A percentile compares a stretch with the other conserved stretches of the same genome.
Evolutionary conservation across 768 basidiomycete species (phyloP).

Genomic region (Tulasnella sp.): DNA sequence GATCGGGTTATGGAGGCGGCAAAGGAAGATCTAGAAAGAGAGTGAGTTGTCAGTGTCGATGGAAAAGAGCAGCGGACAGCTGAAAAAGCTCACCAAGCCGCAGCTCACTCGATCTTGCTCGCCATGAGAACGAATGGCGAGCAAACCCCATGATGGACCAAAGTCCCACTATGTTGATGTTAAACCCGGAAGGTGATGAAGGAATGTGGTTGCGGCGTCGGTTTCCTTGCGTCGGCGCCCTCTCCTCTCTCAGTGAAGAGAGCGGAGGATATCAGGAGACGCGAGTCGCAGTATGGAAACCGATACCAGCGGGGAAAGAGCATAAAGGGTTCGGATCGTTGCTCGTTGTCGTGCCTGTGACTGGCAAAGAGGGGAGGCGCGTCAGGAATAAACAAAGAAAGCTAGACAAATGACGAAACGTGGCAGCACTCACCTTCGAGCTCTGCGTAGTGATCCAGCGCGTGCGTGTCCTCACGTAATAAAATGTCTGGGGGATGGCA

Average conservation of each 20-base stretch:
- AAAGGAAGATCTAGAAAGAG: no score
- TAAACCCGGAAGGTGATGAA: no score
- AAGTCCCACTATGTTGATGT: no score
- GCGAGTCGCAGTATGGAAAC: background rate
- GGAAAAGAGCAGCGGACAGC: background rate
- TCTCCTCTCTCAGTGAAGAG: background rate
- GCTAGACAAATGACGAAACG: background rate
- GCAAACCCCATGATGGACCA: background rate
- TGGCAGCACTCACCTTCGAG: background rate
- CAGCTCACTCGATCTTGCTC: background rate
- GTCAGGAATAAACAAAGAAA: background rate
- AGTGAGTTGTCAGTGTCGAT: background rate
- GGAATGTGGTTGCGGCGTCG: background rate
- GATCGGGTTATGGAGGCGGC: no score
- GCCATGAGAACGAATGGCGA: background rate
- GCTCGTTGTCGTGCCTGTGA: background rate
- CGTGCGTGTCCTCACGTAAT: background rate
- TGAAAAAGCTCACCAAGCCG: background rate
- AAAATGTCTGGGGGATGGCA: no score
- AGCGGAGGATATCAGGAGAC: background rate
- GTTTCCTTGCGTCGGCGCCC: background rate
- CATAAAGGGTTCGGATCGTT: background rate
- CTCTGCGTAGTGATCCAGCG: background rate
- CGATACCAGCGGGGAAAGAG: background rate
- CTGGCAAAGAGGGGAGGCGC: background rate